phyloP scores from a whole-genome alignment of 768 basidiomycete genomes.

The Rossbeevera mucosa region DNA sequence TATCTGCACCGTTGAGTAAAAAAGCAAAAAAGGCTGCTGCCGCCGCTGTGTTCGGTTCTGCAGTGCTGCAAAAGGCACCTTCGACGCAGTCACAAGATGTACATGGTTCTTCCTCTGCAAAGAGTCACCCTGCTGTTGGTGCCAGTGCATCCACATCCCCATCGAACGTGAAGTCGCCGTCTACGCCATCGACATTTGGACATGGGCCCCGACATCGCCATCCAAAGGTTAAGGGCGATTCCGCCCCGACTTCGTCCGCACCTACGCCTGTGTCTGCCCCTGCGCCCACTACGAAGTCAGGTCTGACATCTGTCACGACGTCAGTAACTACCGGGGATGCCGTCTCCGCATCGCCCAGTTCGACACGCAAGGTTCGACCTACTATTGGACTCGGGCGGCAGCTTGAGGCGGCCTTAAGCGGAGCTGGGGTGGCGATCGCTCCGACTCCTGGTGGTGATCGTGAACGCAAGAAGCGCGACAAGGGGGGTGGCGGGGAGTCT shows the following conservation, averaged over 20 bases:
- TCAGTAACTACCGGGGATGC: slow-evolving; percentile 2
- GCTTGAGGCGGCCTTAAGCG: slow-evolving; percentile 68
- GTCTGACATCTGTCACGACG: not conserved
- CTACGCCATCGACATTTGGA: slow-evolving; percentile 1
- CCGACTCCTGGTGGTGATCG: slow-evolving; percentile 8
- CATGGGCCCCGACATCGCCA: slow-evolving; percentile 14
- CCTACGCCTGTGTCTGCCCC: not conserved
- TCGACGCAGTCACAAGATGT: slow-evolving; percentile 6
- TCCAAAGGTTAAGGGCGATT: slow-evolving; percentile 15
- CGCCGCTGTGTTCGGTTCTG: slow-evolving; percentile 2
- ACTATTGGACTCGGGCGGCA: slow-evolving; percentile 62
- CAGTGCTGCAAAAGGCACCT: slow-evolving; percentile 20
- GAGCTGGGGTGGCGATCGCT: slow-evolving; percentile 47
- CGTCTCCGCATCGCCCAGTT: slow-evolving; percentile 10
- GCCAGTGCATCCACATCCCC: slow-evolving; percentile 4
- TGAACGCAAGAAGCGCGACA: slow-evolving; percentile 36
- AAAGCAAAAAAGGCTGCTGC: slow-evolving; percentile 33
- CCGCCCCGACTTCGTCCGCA: not conserved
- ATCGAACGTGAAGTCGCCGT: slow-evolving; percentile 11
- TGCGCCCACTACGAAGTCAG: not conserved
- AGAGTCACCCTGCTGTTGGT: slow-evolving; percentile 1
- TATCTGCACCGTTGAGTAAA: slow-evolving; percentile 30
- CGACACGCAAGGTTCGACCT: slow-evolving; percentile 48
- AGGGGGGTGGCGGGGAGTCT: slow-evolving; percentile 19
- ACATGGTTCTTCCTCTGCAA: slow-evolving; percentile 1